These are phyloP conservation scores for Torulaspora franciscae DNA, from an alignment of 805 yeast genomes.

Conservation along the genomic window DNA sequence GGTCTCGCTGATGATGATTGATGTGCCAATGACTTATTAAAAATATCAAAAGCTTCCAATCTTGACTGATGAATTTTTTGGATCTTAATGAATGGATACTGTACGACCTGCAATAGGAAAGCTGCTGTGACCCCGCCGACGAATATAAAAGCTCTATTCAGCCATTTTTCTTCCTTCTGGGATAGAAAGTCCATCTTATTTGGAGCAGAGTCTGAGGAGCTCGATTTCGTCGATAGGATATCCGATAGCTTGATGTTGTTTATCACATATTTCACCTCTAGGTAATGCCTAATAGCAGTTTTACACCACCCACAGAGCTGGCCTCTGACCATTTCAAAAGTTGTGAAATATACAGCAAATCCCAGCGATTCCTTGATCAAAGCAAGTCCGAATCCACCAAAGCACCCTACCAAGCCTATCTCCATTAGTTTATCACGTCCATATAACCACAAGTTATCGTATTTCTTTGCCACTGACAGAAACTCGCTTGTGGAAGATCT, in stretches of 20 bases:
- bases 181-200: constrained; percentile 22
- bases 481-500: constrained; percentile 75
- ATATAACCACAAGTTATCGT: constrained; percentile 72
- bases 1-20: constrained; percentile 23
- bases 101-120: constrained; percentile 64
- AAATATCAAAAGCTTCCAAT: constrained; percentile 72
- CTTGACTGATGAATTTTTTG: constrained; percentile 77
- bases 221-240: constrained; percentile 22
- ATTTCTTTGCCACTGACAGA: constrained; percentile 49
- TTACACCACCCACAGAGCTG: constrained; percentile 51
- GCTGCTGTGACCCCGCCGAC: constrained; percentile 90
- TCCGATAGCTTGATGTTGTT: constrained; percentile 21
- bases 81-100: constrained; percentile 74
- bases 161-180: constrained; percentile 27
- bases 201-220: constrained; percentile 21
- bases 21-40: constrained; percentile 30
- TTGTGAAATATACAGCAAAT: constrained; percentile 76
- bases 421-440: constrained; percentile 62
- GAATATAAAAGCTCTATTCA: constrained; percentile 41
- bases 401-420: constrained; percentile 77
- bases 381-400: constrained; percentile 82
- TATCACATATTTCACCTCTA: constrained; percentile 38
- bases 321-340: constrained; percentile 75
- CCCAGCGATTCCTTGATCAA: constrained; percentile 74
- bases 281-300: constrained; percentile 41